Conservation (phyloP, 2,329 filamentous ascomycete genomes). For the Hypocrella siamensis region DNA sequence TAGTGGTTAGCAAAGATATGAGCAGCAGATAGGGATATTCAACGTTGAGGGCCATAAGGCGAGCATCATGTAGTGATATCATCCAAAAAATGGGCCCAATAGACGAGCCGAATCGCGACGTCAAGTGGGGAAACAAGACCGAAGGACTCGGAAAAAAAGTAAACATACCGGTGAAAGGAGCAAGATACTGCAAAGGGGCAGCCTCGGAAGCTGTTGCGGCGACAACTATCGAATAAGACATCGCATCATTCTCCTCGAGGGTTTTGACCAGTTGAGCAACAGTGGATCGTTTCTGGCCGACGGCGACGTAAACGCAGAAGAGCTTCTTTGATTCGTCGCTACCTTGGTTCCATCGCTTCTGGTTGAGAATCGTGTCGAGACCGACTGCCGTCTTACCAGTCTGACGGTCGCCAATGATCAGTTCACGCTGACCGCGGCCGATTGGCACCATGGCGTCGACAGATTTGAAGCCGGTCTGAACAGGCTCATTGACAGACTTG, state of each 20-base stretch:
- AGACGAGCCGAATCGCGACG: background rate
- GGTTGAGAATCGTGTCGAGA: slow-evolving; percentile 96
- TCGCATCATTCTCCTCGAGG: slow-evolving; percentile 97
- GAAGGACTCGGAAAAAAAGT: background rate
- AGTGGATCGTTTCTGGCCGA: slow-evolving; percentile 98
- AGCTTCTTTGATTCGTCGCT: slow-evolving; percentile 94
- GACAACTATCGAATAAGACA: slow-evolving; percentile 93
- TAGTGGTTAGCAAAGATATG: too few species aligned
- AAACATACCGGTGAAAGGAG: slow-evolving; percentile 64
- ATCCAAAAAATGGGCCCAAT: background rate
- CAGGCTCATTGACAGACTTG: slow-evolving; percentile 92
- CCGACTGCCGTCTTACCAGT: slow-evolving; percentile 99
- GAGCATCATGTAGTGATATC: background rate
- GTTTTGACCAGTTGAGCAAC: slow-evolving; percentile 99
- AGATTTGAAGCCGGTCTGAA: slow-evolving; percentile 98
- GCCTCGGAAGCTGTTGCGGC: slow-evolving; percentile 96
- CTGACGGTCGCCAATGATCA: slow-evolving; percentile 99
- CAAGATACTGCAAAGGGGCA: slow-evolving; percentile 84
- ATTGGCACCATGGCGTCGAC: slow-evolving; percentile 99
- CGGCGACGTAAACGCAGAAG: slow-evolving; percentile 97
- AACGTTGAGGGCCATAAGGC: too few species aligned
- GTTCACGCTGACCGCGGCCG: slow-evolving; percentile 98
- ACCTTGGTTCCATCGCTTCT: slow-evolving; percentile 90
- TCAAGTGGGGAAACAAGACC: background rate
- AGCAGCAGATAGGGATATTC: too few species aligned